Base-by-base conservation (phyloP, 768 basidiomycete genomes). In the Chalciporus sphaerocephalus region DNA sequence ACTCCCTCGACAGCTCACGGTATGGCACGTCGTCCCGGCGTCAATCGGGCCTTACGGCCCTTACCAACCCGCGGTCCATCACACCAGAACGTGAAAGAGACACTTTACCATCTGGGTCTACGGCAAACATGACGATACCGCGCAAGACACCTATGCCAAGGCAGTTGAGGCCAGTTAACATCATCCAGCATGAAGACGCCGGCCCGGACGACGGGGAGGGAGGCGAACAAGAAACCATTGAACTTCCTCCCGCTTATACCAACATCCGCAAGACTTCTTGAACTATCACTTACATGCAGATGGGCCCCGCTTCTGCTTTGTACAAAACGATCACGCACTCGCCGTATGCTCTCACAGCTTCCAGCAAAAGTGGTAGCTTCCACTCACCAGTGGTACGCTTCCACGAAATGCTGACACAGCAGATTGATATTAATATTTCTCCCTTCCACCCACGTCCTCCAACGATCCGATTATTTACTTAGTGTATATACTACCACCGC, bases 171-270 rank as follows among this genome's bases (percentile, higher is more conserved):
- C 74, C 86, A 0, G 80, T 92, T 25, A 90, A 91, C 58, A 78
- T 89, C 56, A 76, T 91, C 36, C 89, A 91, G 65, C 89, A 92
- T 55, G 87, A 90, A 52, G 89, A 92, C 59, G 89, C 85, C 0
- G 88, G 89, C 1, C 67, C 46, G 64, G 61, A 48, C 52, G 43
- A 33, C 56, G 40, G 45, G 16, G 49, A 47, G 38, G 61, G 60
- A 35, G 68, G 65, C 7, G 73, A 69, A 52, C 60, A 77, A 13
- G 88, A 87, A 64, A 89, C 87, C 34, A 79, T 92, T 37, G 89
- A 92, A 64, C 73, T 92, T 39, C 88, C 88, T 12, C 88, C 88
- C 2, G 87, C 87, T 23, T 92, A 92, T 64, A 87, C 84, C 21
- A 78, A 85, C 49, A 71, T 90, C 38, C 54, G 42, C 27, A 62